Conservation (phyloP, 1,284 basidiomycete species). For the Ganoderma resinaceum region DNA sequence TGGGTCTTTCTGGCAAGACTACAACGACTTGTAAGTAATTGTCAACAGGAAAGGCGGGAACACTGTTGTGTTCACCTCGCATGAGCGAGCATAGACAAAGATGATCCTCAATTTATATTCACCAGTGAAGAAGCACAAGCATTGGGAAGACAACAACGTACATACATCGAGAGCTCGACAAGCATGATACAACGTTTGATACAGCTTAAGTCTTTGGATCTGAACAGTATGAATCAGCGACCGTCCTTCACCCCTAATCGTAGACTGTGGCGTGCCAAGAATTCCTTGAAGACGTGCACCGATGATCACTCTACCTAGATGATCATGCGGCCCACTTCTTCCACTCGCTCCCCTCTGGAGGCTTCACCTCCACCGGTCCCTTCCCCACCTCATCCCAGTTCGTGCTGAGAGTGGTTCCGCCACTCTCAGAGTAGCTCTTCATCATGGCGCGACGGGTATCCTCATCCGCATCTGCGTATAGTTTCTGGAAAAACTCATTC, state of each 20-base stretch:
- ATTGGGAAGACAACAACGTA: not conserved
- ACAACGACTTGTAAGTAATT: not conserved
- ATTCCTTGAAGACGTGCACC: not conserved
- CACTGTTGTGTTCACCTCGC: not conserved
- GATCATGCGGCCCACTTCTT: conserved; percentile 64
- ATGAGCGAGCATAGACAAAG: not conserved
- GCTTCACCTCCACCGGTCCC: conserved; percentile 73
- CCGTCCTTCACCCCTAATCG: not conserved
- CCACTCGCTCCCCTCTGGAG: conserved; percentile 84
- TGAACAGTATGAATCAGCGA: not conserved
- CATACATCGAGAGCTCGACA: conserved; percentile 11
- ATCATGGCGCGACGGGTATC: conserved; percentile 93
- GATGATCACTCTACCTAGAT: not conserved
- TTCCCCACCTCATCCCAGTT: conserved; percentile 91
- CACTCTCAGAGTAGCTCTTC: conserved; percentile 93
- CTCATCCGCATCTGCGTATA: conserved; percentile 87
- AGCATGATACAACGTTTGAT: conserved; percentile 1
- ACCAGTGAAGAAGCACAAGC: not conserved
- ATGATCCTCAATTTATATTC: not conserved
- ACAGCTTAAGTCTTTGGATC: conserved; percentile 2
- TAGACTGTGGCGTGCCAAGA: not conserved
- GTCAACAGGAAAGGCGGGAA: not conserved
- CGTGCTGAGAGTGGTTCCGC: conserved; percentile 91
- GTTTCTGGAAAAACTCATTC: conserved; percentile 83
- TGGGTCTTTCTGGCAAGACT: too few species aligned